Evolutionary conservation across 805 yeast species (phyloP).

Genomic region (Danielia oregonensis): DNA sequence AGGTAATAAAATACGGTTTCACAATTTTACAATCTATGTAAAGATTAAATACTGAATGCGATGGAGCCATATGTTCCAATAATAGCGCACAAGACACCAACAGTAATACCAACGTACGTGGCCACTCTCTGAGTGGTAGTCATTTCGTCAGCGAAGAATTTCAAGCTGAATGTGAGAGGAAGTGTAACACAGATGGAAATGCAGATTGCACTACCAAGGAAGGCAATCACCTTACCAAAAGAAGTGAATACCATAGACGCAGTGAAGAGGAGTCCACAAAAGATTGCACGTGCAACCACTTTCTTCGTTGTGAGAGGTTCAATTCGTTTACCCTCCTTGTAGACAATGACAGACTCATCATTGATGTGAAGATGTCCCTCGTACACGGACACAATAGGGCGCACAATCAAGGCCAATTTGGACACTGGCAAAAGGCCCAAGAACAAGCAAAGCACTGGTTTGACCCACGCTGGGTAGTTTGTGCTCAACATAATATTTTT

Average conservation of each 20-base stretch:
- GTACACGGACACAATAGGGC: slow-evolving; percentile 37
- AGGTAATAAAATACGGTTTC: neutral
- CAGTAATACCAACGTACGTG: slow-evolving; percentile 8
- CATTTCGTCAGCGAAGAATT: slow-evolving; percentile 9
- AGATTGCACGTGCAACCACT: slow-evolving; percentile 19
- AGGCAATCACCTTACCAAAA: slow-evolving; percentile 39
- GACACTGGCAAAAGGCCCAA: slow-evolving; percentile 40
- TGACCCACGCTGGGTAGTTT: slow-evolving; percentile 64
- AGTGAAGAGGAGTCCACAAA: slow-evolving; percentile 16
- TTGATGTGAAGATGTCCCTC: slow-evolving; percentile 25
- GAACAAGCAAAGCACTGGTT: slow-evolving; percentile 25
- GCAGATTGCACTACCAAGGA: slow-evolving; percentile 40
- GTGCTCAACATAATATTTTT: slow-evolving; percentile 63
- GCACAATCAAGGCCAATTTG: slow-evolving; percentile 36
- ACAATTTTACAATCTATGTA: neutral
- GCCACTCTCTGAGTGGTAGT: slow-evolving; percentile 2
- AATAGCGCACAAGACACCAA: slow-evolving; percentile 12
- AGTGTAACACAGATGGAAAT: slow-evolving; percentile 38
- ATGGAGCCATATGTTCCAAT: slow-evolving; percentile 16
- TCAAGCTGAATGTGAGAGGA: slow-evolving; percentile 34
- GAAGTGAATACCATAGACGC: slow-evolving; percentile 31
- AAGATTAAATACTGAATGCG: slow-evolving; percentile 1
- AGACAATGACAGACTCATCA: slow-evolving; percentile 3
- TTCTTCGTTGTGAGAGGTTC: slow-evolving; percentile 3
- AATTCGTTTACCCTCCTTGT: slow-evolving; percentile 4